phyloP scores from a whole-genome alignment of 257 asterid genomes.

The Forsythia viridissima region DNA sequence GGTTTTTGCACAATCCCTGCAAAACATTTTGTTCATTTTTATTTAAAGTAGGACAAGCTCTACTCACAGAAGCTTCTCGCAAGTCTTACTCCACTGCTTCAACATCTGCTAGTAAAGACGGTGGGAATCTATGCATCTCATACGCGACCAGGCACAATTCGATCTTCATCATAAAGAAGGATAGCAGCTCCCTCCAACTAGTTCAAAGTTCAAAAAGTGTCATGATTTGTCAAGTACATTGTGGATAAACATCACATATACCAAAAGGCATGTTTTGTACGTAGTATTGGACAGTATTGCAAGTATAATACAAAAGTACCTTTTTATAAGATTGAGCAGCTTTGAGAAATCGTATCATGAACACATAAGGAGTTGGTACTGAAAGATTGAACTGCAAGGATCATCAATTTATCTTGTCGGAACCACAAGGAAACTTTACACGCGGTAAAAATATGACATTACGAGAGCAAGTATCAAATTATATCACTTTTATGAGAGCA shows the following conservation, averaged over 20 bases:
- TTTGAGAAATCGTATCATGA: conserved; percentile 80
- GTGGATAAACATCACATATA: too few species aligned
- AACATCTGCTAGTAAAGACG: conserved; percentile 33
- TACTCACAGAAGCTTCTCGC: conserved; percentile 71
- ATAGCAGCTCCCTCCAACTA: conserved; percentile 64
- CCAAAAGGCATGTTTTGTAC: too few species aligned
- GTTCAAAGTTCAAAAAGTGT: conserved; percentile 17
- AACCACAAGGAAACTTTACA: conserved; percentile 4
- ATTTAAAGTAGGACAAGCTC: not conserved
- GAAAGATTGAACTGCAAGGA: conserved; percentile 78
- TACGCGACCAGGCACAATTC: conserved; percentile 85
- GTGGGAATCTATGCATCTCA: conserved; percentile 75
- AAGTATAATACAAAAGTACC: conserved; percentile 31
- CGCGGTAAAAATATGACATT: not conserved
- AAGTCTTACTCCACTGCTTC: conserved; percentile 67
- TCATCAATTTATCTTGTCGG: conserved; percentile 73
- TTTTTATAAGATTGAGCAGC: conserved; percentile 73
- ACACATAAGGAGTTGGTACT: conserved; percentile 78
- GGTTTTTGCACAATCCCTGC: conserved; percentile 74
- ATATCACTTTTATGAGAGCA: too few species aligned
- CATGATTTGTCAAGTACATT: not conserved
- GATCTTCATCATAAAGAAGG: conserved; percentile 54
- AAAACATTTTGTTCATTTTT: not conserved
- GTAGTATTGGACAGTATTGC: too few species aligned
- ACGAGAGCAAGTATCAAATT: too few species aligned